Evolutionary conservation across 140 eudicot species (phyloP).

Genomic region (Senecio squalidus): DNA sequence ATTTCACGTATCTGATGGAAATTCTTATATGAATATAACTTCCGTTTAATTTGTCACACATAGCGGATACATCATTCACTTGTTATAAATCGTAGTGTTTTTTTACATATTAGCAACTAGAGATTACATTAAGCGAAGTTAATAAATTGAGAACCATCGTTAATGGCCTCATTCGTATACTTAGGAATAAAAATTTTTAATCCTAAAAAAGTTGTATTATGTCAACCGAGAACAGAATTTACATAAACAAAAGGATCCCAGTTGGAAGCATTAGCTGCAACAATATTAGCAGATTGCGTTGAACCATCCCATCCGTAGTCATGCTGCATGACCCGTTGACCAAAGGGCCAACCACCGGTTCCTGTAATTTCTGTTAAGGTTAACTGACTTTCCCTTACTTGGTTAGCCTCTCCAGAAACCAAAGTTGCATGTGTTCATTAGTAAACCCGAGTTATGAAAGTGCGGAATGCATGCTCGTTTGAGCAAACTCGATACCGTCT

Average conservation of each 20-base stretch:
- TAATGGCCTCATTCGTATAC: background rate
- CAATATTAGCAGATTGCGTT: conserved; percentile 12
- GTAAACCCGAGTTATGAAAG: no score
- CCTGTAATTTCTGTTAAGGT: conserved; percentile 4
- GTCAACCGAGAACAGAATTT: conserved; percentile 46
- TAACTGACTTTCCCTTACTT: conserved; percentile 5
- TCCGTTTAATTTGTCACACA: background rate
- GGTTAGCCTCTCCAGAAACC: conserved; percentile 20
- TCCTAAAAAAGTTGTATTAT: conserved; percentile 17
- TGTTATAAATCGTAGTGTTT: background rate
- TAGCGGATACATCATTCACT: background rate
- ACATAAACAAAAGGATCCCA: conserved; percentile 52
- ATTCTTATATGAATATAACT: background rate
- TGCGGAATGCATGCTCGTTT: no score
- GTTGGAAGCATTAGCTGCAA: conserved; percentile 23
- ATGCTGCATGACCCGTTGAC: conserved; percentile 33
- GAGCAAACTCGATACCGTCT: no score
- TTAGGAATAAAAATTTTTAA: conserved; percentile 16
- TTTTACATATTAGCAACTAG: background rate
- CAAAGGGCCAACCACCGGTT: conserved; percentile 35
- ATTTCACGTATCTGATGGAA: background rate
- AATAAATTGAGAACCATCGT: conserved; percentile 2
- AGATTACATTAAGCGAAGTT: conserved; percentile 1
- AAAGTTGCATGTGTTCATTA: no score
- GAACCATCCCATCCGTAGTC: conserved; percentile 37